Conservation (phyloP, 192 early-diverging fungal genomes). For the Coemansia sp. region DNA sequence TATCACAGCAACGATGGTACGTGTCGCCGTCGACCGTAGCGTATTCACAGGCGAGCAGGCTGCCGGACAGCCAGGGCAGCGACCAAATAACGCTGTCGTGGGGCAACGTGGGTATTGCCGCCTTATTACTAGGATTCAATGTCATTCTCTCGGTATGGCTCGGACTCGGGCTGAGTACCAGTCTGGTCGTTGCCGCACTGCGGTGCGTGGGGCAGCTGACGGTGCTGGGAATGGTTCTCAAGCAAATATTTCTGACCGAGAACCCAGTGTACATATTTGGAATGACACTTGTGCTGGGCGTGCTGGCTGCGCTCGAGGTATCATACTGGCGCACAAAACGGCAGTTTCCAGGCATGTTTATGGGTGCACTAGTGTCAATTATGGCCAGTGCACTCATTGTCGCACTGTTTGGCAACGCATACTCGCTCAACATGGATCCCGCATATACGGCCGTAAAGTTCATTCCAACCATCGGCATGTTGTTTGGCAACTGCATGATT, state of each 20-base stretch:
- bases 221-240: conserved; percentile 66
- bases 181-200: conserved; percentile 65
- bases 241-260: conserved; percentile 65
- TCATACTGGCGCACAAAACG: conserved; percentile 69
- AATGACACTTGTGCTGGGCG: conserved; percentile 60
- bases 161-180: conserved; percentile 65
- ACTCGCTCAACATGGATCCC: conserved; percentile 68
- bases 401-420: conserved; percentile 41
- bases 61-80: background rate
- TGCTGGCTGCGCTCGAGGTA: conserved; percentile 67
- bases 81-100: conserved; percentile 16
- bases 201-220: conserved; percentile 78
- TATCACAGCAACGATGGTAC: conserved; percentile 21
- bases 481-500: conserved; percentile 79
- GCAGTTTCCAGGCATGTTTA: conserved; percentile 73
- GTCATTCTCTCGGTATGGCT: conserved; percentile 62
- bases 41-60: background rate
- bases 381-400: conserved; percentile 21
- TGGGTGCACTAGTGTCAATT: conserved; percentile 51
- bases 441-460: conserved; percentile 73
- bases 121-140: conserved; percentile 61
- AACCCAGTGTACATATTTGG: conserved; percentile 62
- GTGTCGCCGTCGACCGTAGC: background rate
- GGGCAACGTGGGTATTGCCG: conserved; percentile 66
- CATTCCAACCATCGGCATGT: conserved; percentile 89